Evolutionary conservation across 805 yeast species (phyloP).

Genomic region (Yamadazyma paraphyllophila): DNA sequence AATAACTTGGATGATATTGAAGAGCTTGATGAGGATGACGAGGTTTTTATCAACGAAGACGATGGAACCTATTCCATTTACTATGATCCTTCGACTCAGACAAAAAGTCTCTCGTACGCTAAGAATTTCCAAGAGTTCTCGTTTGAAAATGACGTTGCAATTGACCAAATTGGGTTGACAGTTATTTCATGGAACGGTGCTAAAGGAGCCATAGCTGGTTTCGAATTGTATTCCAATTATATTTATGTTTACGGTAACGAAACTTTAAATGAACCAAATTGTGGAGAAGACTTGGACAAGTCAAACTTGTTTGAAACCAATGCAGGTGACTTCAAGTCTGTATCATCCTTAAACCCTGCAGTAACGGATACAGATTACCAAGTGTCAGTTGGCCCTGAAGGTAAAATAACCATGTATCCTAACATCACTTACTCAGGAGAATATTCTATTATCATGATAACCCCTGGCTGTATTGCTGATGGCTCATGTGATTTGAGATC

Average conservation of each 20-base stretch:
- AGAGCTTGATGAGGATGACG: conserved; percentile 19
- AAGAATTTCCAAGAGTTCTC: conserved; percentile 74
- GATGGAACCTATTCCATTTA: conserved; percentile 37
- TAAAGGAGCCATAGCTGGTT: conserved; percentile 66
- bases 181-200: conserved; percentile 68
- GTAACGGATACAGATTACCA: conserved; percentile 21
- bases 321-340: conserved; percentile 30
- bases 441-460: conserved; percentile 68
- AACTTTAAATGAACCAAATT: conserved; percentile 63
- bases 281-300: conserved; percentile 35
- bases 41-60: conserved; percentile 25
- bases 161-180: conserved; percentile 60
- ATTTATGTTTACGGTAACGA: conserved; percentile 72
- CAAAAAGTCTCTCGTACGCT: conserved; percentile 42
- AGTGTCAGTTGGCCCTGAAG: conserved; percentile 27
- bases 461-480: conserved; percentile 83
- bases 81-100: conserved; percentile 31
- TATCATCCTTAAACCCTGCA: conserved; percentile 15
- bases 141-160: conserved; percentile 65
- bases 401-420: conserved; percentile 58
- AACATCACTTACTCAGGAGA: conserved; percentile 71
- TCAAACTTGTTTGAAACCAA: conserved; percentile 25
- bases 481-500: conserved; percentile 70
- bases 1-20: conserved; percentile 26
- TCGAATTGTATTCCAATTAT: conserved; percentile 64